Evolutionary conservation across 2,329 filamentous ascomycete genomes (phyloP), one percentile per base, ranked within the genome.

Genomic region (Curvularia sp.): DNA sequence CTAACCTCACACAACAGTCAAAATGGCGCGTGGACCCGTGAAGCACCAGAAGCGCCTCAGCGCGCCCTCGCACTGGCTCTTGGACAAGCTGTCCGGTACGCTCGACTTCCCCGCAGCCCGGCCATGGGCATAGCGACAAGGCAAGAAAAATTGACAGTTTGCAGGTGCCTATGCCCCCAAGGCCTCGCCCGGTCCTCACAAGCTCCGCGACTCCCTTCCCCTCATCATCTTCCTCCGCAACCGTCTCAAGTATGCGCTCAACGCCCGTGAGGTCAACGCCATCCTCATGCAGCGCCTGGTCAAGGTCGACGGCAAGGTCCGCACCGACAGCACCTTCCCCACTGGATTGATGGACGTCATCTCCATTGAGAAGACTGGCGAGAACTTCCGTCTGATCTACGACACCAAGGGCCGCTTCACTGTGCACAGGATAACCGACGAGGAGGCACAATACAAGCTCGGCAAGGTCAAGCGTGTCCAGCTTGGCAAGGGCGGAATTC

Each of bases 341-440:
- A 86, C 95, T 72, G 95, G 95, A 78, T 97, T 96, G 89, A 98
- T 98, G 95, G 95, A 99, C 81, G 95, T 99, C 80, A 97, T 99
- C 86, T 86, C 87, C 78, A 96, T 99, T 81, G 95, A 99, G 84
- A 99, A 99, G 92, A 99, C 95, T 62, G 93, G 93, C 89, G 95
- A 99, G 90, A 91, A 97, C 91, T 99, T 99, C 92, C 94, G 95
- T 76, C 92, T 99, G 75, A 86, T 99, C 88, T 99, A 98, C 89
- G 95, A 99, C 83, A 99, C 94, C 90, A 99, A 99, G 91, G 95
- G 95, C 77, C 94, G 95, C 81, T 99, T 98, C 92, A 97, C 95
- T 81, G 93, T 99, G 81, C 95, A 99, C 92, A 92, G 95, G 80
- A 98, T 99, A 85, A 94, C 96, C 82, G 85, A 88, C 74, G 95